Evolutionary conservation across 176 grass and related monocot genomes (phyloP).

Genomic region (Guadua angustifolia): DNA sequence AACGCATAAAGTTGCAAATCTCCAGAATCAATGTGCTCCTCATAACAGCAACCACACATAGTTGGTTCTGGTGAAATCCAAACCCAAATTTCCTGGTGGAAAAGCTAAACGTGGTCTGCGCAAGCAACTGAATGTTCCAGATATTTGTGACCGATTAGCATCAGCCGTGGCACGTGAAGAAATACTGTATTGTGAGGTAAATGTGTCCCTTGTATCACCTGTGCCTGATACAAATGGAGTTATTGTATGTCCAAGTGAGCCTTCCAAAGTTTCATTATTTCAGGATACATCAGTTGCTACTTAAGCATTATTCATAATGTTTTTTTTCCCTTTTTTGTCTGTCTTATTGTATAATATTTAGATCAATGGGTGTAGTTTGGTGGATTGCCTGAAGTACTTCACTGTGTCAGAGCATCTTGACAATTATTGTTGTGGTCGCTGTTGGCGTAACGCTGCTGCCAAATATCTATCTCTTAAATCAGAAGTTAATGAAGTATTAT

Average conservation of each 20-base stretch:
- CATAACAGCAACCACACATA: constrained; percentile 44
- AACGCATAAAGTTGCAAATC: constrained; percentile 38
- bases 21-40: constrained; percentile 38
- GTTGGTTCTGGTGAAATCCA: constrained; percentile 43
- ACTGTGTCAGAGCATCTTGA: constrained; percentile 77
- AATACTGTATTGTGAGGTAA: constrained; percentile 83
- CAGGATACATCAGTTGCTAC: constrained; percentile 38
- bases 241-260: constrained; percentile 73
- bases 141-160: constrained; percentile 69
- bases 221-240: constrained; percentile 66
- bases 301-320: constrained; percentile 31
- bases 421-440: constrained; percentile 71
- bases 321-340: constrained; percentile 38
- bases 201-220: constrained; percentile 50
- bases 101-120: constrained; percentile 64
- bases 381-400: constrained; percentile 79
- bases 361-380: constrained; percentile 73
- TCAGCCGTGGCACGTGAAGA: constrained; percentile 69
- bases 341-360: constrained; percentile 45
- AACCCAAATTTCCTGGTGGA: constrained; percentile 53
- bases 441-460: constrained; percentile 87
- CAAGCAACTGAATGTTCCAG: constrained; percentile 62
- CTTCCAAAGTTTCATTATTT: constrained; percentile 55
- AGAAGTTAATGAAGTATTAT: constrained; percentile 69
- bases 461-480: constrained; percentile 65